Base-by-base conservation (phyloP, 2,329 filamentous ascomycete genomes). In the Biscogniauxia sp. region DNA sequence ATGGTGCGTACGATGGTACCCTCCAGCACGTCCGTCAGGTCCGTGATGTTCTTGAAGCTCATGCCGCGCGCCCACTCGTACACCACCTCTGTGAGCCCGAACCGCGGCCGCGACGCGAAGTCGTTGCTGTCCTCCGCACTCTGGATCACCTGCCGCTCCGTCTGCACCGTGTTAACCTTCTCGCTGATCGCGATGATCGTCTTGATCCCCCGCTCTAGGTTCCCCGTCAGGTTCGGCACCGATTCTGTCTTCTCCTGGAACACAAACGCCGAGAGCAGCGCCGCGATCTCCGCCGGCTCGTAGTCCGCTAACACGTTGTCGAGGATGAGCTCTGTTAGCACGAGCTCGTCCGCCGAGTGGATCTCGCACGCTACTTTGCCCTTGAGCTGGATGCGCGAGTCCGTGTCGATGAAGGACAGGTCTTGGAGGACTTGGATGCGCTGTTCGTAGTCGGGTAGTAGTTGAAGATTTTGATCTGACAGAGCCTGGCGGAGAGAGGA, bases 311-410 rank as follows among this genome's bases (percentile, higher is more conserved):
- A 87, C 1, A 97, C 92, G 70, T 99, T 99, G 77, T 99, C 95
- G 19, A 99, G 87, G 54, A 99, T 93, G 5, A 98, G 85, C 74
- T 99, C 95, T 0, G 95, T 99, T 19, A 99, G 85, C 0, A 99
- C 94, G 0, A 99, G 84, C 76, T 99, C 95, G 73, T 98, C 94
- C 19, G 93, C 93, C 0, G 94, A 97, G 76, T 98, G 95, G 62
- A 99, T 94, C 77, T 99, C 95, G 78, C 95, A 99, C 4, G 95
- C 95, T 20, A 99, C 95, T 76, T 98, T 98, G 76, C 95, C 95
- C 78, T 99, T 99, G 64, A 99, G 85, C 77, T 96, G 91, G 49
- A 99, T 96, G 20, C 94, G 88, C 4, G 88, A 89, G 52, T 89
- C 87, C 3, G 90, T 88, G 70, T 99, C 95, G 67, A 99, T 90